A percentile compares a stretch with the other conserved stretches of the same genome.
Conservation (phyloP, 2,329 filamentous ascomycete species). For the Zarea fungicola region DNA sequence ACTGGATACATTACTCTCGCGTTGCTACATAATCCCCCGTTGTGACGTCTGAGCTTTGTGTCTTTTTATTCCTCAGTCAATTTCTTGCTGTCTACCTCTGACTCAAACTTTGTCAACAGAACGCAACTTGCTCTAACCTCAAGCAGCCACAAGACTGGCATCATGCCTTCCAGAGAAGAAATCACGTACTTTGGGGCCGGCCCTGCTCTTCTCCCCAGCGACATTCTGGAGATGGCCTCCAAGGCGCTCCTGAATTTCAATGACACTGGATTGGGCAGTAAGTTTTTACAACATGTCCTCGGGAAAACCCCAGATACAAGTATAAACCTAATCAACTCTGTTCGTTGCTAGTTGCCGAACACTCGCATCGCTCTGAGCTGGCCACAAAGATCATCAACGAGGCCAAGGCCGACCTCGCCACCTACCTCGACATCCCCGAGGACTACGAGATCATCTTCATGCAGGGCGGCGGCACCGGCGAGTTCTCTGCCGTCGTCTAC, state of each 20-base stretch:
- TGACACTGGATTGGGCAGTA: conserved; percentile 71
- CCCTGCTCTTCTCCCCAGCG: conserved; percentile 77
- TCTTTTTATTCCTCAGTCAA: background rate
- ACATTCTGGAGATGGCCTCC: conserved; percentile 72
- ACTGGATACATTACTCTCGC: conserved; percentile 8
- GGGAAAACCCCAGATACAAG: background rate
- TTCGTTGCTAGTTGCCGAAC: no score
- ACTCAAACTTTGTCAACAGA: background rate
- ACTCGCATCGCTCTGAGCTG: conserved; percentile 78
- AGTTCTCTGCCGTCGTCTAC: conserved; percentile 79
- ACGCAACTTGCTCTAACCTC: conserved; percentile 2
- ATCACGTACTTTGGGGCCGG: conserved; percentile 87
- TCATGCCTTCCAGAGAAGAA: conserved; percentile 68
- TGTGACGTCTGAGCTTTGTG: conserved; percentile 6
- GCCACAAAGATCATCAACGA: conserved; percentile 75
- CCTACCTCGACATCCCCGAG: conserved; percentile 74
- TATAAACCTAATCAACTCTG: background rate
- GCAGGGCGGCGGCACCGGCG: conserved; percentile 78
- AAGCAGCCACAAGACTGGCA: background rate
- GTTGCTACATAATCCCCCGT: conserved; percentile 11
- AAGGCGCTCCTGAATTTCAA: conserved; percentile 77
- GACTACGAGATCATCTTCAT: conserved; percentile 87
- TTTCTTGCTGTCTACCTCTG: background rate
- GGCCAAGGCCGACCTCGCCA: conserved; percentile 67
- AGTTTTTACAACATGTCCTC: no score